These are phyloP conservation scores for Amaranthus palmeri DNA, from an alignment of 148 eudicot species.

Conservation along the genomic window DNA sequence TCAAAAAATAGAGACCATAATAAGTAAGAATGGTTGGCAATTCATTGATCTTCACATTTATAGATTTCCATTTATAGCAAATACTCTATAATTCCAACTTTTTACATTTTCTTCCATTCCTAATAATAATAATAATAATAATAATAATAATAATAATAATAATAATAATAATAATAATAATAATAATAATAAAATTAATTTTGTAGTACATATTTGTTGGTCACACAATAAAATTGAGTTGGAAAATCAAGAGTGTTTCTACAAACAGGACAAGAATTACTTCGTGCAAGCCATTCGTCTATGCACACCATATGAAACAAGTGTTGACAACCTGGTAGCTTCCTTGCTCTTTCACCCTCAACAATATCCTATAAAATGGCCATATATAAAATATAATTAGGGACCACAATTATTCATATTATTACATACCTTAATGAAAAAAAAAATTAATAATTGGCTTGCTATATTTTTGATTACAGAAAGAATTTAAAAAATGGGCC, in stretches of 20 bases:
- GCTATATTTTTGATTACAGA: too few species aligned
- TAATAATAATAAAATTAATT: background rate
- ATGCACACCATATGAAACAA: slow-evolving; percentile 35
- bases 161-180: too few species aligned
- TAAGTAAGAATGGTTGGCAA: background rate
- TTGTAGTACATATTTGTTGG: background rate
- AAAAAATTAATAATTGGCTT: too few species aligned
- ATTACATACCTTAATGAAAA: too few species aligned
- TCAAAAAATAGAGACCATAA: background rate
- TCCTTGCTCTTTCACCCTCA: slow-evolving; percentile 33
- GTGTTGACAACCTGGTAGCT: slow-evolving; percentile 36
- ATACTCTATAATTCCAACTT: background rate
- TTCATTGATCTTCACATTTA: background rate
- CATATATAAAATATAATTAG: too few species aligned
- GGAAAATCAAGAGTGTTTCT: slow-evolving; percentile 24
- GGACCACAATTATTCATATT: too few species aligned
- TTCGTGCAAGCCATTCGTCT: slow-evolving; percentile 40
- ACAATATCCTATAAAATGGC: slow-evolving; percentile 23
- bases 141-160: too few species aligned
- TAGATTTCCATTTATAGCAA: background rate
- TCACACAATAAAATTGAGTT: background rate
- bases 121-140: too few species aligned
- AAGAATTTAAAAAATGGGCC: too few species aligned
- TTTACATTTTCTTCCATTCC: background rate
- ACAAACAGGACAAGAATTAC: slow-evolving; percentile 44